phyloP scores from a whole-genome alignment of 257 asterid genomes.

The Solanum stenotomum region DNA sequence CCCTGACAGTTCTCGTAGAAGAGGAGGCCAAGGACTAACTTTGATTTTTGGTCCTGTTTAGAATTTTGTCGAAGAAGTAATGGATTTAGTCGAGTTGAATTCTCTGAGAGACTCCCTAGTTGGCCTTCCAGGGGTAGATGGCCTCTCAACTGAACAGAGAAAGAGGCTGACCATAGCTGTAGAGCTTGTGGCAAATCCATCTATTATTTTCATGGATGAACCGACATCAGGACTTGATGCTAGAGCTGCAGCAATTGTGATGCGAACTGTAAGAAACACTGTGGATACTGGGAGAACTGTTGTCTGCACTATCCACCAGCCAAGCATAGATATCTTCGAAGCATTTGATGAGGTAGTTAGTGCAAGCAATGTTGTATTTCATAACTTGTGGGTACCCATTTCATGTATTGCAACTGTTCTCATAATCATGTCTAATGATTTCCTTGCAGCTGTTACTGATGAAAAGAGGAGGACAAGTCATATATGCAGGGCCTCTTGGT shows the following conservation, averaged over 20 bases:
- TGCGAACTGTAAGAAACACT: constrained; percentile 77
- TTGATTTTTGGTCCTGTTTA: constrained; percentile 1
- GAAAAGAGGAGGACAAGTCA: constrained; percentile 90
- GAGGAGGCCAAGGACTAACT: neutral
- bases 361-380: neutral
- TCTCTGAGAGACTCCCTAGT: constrained; percentile 53
- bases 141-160: constrained; percentile 83
- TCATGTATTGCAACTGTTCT: neutral
- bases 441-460: constrained; percentile 52
- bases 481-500: constrained; percentile 75
- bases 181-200: constrained; percentile 85
- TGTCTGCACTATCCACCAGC: constrained; percentile 88
- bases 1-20: neutral
- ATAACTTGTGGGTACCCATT: neutral
- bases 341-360: constrained; percentile 75
- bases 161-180: constrained; percentile 84
- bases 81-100: constrained; percentile 79
- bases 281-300: constrained; percentile 84
- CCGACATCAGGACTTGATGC: constrained; percentile 93
- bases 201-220: constrained; percentile 89
- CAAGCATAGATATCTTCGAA: constrained; percentile 82
- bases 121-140: constrained; percentile 86
- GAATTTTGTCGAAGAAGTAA: constrained; percentile 87
- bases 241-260: constrained; percentile 87
- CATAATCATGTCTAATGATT: neutral